A percentile compares a stretch with the other conserved stretches of the same genome.
phyloP scores from a whole-genome alignment of 2,329 filamentous ascomycete species.

The Cordyceps farinosa region DNA sequence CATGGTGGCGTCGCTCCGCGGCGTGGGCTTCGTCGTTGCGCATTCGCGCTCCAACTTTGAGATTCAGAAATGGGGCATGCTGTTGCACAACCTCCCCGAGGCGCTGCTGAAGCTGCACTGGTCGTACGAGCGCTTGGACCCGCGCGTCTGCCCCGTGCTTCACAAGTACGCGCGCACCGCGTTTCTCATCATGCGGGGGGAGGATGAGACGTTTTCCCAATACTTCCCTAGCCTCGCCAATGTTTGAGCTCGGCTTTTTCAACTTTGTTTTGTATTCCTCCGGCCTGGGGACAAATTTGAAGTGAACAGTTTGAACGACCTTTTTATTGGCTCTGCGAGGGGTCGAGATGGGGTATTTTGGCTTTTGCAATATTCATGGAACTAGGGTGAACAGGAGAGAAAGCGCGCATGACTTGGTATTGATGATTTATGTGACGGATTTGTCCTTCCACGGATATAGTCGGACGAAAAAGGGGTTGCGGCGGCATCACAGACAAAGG shows the following conservation, averaged over 20 bases:
- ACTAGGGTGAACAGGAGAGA: no score
- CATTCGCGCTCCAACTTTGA: not conserved
- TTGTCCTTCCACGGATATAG: no score
- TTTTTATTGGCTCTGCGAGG: no score
- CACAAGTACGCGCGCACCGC: not conserved
- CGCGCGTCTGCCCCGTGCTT: not conserved
- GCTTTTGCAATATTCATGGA: no score
- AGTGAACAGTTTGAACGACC: no score
- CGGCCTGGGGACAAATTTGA: no score
- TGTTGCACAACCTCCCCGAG: not conserved
- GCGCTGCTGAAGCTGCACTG: not conserved
- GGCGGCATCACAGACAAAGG: no score
- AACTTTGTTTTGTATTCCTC: not conserved
- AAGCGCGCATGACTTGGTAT: no score
- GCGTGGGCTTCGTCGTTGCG: not conserved
- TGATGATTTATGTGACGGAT: no score
- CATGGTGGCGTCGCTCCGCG: not conserved
- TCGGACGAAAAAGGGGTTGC: no score
- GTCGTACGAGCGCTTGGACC: not conserved
- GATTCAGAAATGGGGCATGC: not conserved
- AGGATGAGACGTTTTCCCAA: not conserved
- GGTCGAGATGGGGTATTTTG: no score
- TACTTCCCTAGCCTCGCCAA: not conserved
- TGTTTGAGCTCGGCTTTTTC: no score
- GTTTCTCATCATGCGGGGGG: not conserved